A percentile compares a stretch with the other conserved stretches of the same genome.
Conservation (phyloP, 2,329 filamentous ascomycete species). For the Thielaviopsis ethacetica region DNA sequence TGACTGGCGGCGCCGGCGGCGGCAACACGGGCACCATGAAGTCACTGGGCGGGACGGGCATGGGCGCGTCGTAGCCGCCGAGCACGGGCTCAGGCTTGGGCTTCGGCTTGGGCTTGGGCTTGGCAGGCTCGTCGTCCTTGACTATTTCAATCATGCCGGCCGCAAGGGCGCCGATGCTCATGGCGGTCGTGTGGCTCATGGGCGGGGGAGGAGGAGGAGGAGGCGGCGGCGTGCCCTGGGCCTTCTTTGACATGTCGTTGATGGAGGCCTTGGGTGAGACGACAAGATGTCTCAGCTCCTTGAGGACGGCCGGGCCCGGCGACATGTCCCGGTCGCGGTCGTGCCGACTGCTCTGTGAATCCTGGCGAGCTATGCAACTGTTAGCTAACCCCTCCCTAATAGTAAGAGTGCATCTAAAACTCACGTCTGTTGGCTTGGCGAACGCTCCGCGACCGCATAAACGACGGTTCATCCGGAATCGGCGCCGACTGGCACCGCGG, state of each 20-base stretch:
- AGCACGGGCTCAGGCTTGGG: neutral
- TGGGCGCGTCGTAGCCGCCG: slow-evolving; percentile 12
- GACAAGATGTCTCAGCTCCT: slow-evolving; percentile 42
- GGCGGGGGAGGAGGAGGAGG: slow-evolving; percentile 44
- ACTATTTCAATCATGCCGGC: slow-evolving; percentile 49
- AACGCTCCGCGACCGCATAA: neutral
- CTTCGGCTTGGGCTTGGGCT: neutral
- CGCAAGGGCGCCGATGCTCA: slow-evolving; percentile 27
- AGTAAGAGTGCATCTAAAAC: neutral
- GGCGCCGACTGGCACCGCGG: slow-evolving; percentile 46
- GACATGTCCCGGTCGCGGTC: slow-evolving; percentile 14
- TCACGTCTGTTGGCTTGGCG: neutral
- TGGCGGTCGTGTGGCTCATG: slow-evolving; percentile 19
- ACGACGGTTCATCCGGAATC: slow-evolving; percentile 25
- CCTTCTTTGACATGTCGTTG: neutral
- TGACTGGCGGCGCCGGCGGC: slow-evolving; percentile 27
- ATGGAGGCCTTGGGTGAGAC: neutral
- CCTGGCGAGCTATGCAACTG: slow-evolving; percentile 3
- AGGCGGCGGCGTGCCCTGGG: slow-evolving; percentile 35
- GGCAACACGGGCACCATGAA: slow-evolving; percentile 28
- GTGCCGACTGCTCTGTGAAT: slow-evolving; percentile 2
- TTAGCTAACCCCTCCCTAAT: neutral
- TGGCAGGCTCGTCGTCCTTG: slow-evolving; percentile 39
- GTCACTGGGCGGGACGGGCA: slow-evolving; percentile 24
- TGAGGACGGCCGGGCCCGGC: slow-evolving; percentile 34